phyloP scores from a whole-genome alignment of 2,329 filamentous ascomycete species.

The Anthostomella pinea region DNA sequence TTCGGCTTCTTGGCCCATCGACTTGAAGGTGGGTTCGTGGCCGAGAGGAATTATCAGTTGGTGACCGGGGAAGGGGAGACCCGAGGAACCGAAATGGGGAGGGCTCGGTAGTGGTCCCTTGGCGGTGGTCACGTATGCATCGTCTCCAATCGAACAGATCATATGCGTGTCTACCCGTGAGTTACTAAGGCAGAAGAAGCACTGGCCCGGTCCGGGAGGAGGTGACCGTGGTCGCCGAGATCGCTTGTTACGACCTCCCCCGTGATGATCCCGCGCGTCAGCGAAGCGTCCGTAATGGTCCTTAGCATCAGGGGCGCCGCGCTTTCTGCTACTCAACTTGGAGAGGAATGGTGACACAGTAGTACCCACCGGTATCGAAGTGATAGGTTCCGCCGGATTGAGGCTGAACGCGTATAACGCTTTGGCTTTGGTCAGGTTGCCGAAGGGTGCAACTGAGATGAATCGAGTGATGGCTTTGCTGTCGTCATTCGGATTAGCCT shows the following conservation, averaged over 20 bases:
- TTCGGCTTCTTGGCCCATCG: slow-evolving; percentile 60
- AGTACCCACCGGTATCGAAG: slow-evolving; percentile 63
- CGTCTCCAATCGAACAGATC: slow-evolving; percentile 82
- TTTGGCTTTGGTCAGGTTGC: slow-evolving; percentile 74
- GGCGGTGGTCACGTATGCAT: slow-evolving; percentile 84
- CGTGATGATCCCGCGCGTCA: slow-evolving; percentile 43
- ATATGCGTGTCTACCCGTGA: slow-evolving; percentile 81
- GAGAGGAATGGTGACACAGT: slow-evolving; percentile 72
- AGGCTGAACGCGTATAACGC: slow-evolving; percentile 76
- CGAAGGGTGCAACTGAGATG: slow-evolving; percentile 79
- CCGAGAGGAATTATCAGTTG: slow-evolving; percentile 87
- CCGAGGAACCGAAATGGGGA: slow-evolving; percentile 61
- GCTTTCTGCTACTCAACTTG: slow-evolving; percentile 52
- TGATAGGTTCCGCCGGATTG: slow-evolving; percentile 58
- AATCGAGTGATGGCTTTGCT: slow-evolving; percentile 74
- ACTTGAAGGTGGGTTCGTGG: slow-evolving; percentile 72
- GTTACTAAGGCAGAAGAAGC: slow-evolving; percentile 95
- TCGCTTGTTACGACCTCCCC: slow-evolving; percentile 45
- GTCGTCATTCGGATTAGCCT: slow-evolving; percentile 41
- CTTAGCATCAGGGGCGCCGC: slow-evolving; percentile 44
- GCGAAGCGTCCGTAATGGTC: slow-evolving; percentile 54
- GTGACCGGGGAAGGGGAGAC: slow-evolving; percentile 76
- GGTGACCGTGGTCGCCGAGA: slow-evolving; percentile 46
- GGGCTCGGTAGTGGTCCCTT: slow-evolving; percentile 81
- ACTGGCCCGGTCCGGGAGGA: slow-evolving; percentile 70